Evolutionary conservation across 257 asterid genomes (phyloP).

Genomic region (Perilla frutescens): DNA sequence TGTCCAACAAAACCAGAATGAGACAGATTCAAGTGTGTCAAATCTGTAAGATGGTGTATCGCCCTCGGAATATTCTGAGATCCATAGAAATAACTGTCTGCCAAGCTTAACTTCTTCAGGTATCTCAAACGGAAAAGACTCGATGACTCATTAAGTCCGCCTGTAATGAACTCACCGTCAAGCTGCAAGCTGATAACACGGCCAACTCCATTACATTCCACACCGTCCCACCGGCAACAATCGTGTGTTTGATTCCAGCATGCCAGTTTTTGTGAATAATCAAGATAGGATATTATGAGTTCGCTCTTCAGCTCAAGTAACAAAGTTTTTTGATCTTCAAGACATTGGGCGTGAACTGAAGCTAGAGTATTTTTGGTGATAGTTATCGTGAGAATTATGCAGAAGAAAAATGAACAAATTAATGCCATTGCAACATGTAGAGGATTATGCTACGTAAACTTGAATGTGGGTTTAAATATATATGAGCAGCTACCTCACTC

Average conservation of each 20-base stretch:
- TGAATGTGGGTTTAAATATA: too few species aligned
- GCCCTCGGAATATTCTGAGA: neutral
- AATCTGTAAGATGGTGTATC: neutral
- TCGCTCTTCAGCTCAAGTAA: neutral
- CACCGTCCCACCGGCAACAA: neutral
- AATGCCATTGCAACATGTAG: too few species aligned
- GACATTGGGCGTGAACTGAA: too few species aligned
- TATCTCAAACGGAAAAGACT: neutral
- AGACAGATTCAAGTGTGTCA: too few species aligned
- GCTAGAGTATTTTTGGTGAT: too few species aligned
- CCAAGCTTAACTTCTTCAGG: neutral
- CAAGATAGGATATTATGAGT: too few species aligned
- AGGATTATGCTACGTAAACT: too few species aligned
- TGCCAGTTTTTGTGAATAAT: neutral
- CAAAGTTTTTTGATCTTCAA: neutral
- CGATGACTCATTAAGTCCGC: neutral
- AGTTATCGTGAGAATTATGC: too few species aligned
- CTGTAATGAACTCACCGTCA: neutral
- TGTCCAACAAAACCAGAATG: too few species aligned
- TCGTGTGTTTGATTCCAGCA: neutral
- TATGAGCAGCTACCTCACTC: too few species aligned
- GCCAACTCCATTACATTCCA: neutral
- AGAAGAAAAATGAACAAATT: too few species aligned
- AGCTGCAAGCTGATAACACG: neutral
- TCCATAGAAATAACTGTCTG: neutral